A percentile compares a stretch with the other conserved stretches of the same genome.
Evolutionary conservation across 73 alveolate genomes (phyloP).

Genomic region (Symbiodinium natans): DNA sequence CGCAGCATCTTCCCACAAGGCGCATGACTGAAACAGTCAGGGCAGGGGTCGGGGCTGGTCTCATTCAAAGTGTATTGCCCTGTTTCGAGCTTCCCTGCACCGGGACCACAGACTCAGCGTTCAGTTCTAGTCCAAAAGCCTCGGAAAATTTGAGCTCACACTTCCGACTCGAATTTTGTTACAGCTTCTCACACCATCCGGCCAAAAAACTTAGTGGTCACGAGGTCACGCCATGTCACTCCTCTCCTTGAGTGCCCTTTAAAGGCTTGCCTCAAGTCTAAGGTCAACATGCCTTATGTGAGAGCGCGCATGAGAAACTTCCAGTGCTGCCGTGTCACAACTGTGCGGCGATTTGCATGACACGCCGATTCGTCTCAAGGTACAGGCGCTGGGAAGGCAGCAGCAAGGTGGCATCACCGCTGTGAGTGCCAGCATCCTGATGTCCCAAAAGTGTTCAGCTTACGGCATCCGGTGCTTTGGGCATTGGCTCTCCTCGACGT

Average conservation of each 20-base stretch:
- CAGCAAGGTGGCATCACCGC: constrained; percentile 94
- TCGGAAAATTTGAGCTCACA: background rate
- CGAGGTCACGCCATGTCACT: background rate
- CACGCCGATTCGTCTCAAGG: constrained; percentile 85
- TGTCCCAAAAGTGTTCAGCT: background rate
- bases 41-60: background rate
- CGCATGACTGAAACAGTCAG: no score
- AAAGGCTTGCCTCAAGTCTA: no score
- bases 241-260: background rate
- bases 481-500: constrained; percentile 51
- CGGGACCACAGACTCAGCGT: background rate
- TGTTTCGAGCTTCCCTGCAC: background rate
- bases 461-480: background rate
- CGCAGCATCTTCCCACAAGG: background rate
- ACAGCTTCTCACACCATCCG: background rate
- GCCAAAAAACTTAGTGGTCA: background rate
- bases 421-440: constrained; percentile 92
- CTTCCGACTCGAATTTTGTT: background rate
- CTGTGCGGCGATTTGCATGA: constrained; percentile 91
- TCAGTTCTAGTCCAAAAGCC: background rate
- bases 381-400: constrained; percentile 87
- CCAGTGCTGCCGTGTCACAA: background rate
- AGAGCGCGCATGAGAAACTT: no score
- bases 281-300: no score
- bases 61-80: background rate